Evolutionary conservation across 176 grass and related monocot genomes (phyloP).

Genomic region (Phoenix dactylifera): DNA sequence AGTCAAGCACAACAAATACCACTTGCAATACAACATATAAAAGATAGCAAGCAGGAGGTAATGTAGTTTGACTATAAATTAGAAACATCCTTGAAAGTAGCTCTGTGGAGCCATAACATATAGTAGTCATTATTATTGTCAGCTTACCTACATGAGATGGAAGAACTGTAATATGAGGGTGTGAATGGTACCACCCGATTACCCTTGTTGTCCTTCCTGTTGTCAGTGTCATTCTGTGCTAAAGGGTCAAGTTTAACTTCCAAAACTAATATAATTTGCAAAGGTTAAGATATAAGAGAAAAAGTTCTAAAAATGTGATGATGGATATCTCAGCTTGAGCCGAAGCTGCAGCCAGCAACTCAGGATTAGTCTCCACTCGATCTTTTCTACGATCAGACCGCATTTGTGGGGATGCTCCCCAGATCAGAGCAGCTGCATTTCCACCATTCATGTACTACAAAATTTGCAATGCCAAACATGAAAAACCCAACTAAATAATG

Average conservation of each 20-base stretch:
- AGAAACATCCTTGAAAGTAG: neutral
- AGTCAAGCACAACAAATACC: no score
- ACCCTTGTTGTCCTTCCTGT: constrained; percentile 83
- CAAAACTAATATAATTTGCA: constrained; percentile 20
- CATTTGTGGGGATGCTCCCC: constrained; percentile 99
- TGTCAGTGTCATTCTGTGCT: constrained; percentile 60
- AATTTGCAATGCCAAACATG: constrained; percentile 12
- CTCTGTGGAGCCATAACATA: neutral
- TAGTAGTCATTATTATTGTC: neutral
- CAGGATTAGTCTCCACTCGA: constrained; percentile 96
- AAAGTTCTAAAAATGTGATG: neutral
- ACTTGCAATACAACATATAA: no score
- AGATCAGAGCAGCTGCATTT: constrained; percentile 53
- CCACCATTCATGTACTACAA: constrained; percentile 39
- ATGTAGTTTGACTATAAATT: neutral
- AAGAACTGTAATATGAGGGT: constrained; percentile 94
- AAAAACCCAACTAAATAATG: no score
- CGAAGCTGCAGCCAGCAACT: constrained; percentile 73
- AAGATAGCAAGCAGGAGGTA: no score
- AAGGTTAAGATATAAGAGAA: constrained; percentile 9
- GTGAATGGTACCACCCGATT: constrained; percentile 98
- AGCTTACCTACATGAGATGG: constrained; percentile 82
- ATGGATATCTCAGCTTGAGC: constrained; percentile 96
- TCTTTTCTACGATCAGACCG: constrained; percentile 91
- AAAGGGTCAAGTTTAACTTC: constrained; percentile 37